Conservation (phyloP, 441 rosid species). For the Jatropha podagrica region DNA sequence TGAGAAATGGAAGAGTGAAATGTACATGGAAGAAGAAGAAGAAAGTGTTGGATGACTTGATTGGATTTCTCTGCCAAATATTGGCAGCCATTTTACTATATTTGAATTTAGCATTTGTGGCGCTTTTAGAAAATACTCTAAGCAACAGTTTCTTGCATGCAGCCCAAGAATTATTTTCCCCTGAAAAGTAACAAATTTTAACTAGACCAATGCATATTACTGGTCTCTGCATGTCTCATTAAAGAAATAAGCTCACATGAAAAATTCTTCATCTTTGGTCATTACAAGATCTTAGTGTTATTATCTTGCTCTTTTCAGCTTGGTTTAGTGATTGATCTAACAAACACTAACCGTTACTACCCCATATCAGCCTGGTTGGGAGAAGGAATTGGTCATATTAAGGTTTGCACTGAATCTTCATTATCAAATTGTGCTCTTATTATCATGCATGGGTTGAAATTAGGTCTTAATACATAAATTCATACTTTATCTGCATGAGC, state of each 20-base stretch:
- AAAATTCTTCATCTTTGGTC: not conserved
- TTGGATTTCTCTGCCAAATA: not conserved
- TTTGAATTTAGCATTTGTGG: not conserved
- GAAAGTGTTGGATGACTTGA: not conserved
- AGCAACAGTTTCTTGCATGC: not conserved
- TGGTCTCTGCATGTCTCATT: not conserved
- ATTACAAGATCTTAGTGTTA: not conserved
- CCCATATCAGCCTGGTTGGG: slow-evolving; percentile 58
- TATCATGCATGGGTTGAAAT: not conserved
- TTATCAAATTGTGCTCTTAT: not conserved
- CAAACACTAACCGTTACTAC: slow-evolving; percentile 82
- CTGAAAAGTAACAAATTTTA: not conserved
- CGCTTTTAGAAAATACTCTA: not conserved
- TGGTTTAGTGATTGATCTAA: slow-evolving; percentile 90
- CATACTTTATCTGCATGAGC: slow-evolving; percentile 17
- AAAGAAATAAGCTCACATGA: not conserved
- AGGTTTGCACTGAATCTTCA: slow-evolving; percentile 40
- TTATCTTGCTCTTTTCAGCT: slow-evolving; percentile 42
- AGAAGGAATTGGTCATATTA: slow-evolving; percentile 79
- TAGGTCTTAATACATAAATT: not conserved
- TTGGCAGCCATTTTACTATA: not conserved
- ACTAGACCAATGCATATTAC: not conserved
- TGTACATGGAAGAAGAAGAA: not conserved
- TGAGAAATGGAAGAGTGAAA: not conserved
- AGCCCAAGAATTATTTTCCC: not conserved